Base-by-base conservation (phyloP, 495 filamentous ascomycete genomes). In the Entonaema liquescens region DNA sequence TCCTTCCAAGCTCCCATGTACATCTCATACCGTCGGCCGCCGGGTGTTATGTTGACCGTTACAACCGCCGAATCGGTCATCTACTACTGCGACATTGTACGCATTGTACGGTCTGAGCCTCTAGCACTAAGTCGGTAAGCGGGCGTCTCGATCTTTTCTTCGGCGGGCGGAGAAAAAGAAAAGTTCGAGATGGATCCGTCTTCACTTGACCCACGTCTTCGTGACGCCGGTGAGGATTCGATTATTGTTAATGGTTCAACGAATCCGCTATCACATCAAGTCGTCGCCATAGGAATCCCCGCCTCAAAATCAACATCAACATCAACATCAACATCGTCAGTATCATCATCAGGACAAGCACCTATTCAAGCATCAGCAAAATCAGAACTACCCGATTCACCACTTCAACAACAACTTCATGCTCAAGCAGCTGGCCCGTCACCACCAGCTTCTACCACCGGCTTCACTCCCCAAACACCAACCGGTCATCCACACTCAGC, bases 181-280 rank as follows among this genome's bases (percentile, higher is more conserved):
- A 61, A 50, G 38, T 13, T 44, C 21, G 61, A 68, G 62, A 74
- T 76, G 71, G 75, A 73, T 69, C 66, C 75, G 7, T 50, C 66
- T 31, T 72, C 70, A 21, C 71, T 77, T 53, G 73, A 77, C 55
- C 70, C 73, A 50, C 72, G 72, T 61, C 73, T 73, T 54, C 75
- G 73, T 26, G 75, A 71, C 29, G 52, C 44, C n/a, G 69, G 63
- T 47, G 67, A 77, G 13, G 75, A 73, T n/a, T 75, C 75, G 52
- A 74, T 74, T 57, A 49, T 68, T 38, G 67, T 73, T 36, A 67
- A 70, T 21, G 63, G 55, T 47, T 54, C 49, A 49, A 52, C 61
- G 38, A 54, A 72, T 25, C 59, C 61, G 40, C 28, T 36, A 36
- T 28, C 28, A 56, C 26, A 9, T 12, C 42, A 47, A 23, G 8